Evolutionary conservation across 176 grass and related monocot species (phyloP).

Genomic region (Phoenix roebelenii): DNA sequence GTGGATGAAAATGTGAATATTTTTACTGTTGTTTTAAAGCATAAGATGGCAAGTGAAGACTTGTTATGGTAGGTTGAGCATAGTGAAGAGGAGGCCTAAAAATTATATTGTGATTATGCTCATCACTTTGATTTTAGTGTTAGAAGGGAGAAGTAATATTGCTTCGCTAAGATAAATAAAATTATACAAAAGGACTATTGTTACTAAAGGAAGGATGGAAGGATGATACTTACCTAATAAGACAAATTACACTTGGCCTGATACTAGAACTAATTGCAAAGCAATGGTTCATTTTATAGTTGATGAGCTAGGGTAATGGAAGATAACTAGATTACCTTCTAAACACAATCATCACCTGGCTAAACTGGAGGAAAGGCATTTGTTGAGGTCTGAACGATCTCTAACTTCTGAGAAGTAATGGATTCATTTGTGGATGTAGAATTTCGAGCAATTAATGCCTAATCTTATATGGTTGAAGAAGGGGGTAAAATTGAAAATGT

Average conservation of each 20-base stretch:
- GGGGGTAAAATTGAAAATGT: constrained; percentile 23
- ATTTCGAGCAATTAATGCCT: constrained; percentile 24
- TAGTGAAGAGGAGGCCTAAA: constrained; percentile 64
- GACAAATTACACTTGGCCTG: constrained; percentile 47
- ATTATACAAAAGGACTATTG: constrained; percentile 70
- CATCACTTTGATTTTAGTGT: constrained; percentile 65
- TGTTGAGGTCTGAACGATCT: constrained; percentile 60
- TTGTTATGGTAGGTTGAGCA: constrained; percentile 48
- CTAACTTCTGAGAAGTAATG: constrained; percentile 37
- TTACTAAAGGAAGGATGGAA: constrained; percentile 72
- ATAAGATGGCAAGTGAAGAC: constrained; percentile 49
- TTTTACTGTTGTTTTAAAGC: constrained; percentile 32
- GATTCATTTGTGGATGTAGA: constrained; percentile 42
- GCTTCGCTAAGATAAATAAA: constrained; percentile 63
- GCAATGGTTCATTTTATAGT: constrained; percentile 65
- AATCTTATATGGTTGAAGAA: constrained; percentile 29
- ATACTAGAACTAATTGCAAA: constrained; percentile 68
- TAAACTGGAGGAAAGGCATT: constrained; percentile 57
- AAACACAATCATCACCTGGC: constrained; percentile 60
- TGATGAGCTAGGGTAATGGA: constrained; percentile 49
- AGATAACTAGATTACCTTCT: constrained; percentile 45
- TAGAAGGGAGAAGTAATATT: constrained; percentile 67
- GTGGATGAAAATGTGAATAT: constrained; percentile 12
- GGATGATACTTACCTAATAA: constrained; percentile 54
- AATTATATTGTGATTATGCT: constrained; percentile 70